Conservation (phyloP, 345 rosid genomes). For the Citrus australasica region DNA sequence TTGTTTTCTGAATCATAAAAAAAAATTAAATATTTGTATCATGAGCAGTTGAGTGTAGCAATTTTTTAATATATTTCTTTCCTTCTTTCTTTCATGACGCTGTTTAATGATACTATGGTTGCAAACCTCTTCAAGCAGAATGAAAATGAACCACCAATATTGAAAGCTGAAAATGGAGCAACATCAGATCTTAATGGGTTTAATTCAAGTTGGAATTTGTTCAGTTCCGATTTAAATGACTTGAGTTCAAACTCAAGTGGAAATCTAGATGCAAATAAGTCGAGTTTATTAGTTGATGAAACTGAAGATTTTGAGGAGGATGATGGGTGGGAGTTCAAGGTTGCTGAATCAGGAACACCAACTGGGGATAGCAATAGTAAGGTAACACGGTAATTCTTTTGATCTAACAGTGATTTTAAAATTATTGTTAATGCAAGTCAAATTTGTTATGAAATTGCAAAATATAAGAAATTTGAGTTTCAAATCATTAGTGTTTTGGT, state of each 20-base stretch:
- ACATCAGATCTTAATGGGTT: constrained; percentile 13
- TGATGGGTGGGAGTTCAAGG: constrained; percentile 43
- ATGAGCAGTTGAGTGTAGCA: not conserved
- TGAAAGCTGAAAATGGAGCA: constrained; percentile 23
- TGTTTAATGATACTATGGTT: constrained; percentile 7
- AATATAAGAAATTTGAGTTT: not conserved
- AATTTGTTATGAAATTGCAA: not conserved
- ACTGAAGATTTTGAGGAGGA: constrained; percentile 19
- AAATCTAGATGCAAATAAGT: not conserved
- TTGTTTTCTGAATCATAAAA: not conserved
- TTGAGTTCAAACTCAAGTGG: not conserved
- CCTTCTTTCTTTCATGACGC: not conserved
- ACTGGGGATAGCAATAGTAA: constrained; percentile 10
- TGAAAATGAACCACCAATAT: not conserved
- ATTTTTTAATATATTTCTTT: too few species aligned
- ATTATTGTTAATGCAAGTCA: not conserved
- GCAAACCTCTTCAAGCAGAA: constrained; percentile 17
- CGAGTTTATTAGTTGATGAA: not conserved
- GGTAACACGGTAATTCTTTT: constrained; percentile 17
- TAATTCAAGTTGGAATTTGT: constrained; percentile 33
- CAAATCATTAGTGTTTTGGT: not conserved
- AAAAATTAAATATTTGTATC: not conserved
- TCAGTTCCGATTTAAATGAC: constrained; percentile 23
- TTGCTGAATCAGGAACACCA: constrained; percentile 20
- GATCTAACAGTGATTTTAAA: not conserved